These are phyloP conservation scores for Astragalus glycyphyllos DNA, from an alignment of 306 rosid genomes.

Conservation along the genomic window DNA sequence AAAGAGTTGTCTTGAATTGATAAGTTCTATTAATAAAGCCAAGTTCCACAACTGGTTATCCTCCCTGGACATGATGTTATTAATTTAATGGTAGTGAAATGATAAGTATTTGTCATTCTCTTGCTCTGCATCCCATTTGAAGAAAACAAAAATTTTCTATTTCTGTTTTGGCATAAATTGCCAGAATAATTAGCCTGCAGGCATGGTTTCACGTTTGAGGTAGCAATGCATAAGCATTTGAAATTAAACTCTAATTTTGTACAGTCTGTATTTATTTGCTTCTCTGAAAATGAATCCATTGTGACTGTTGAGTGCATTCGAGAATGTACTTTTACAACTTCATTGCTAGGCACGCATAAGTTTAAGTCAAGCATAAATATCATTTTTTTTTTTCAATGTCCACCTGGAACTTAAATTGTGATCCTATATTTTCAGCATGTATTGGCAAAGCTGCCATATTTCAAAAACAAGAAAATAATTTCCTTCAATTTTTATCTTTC, in stretches of 20 bases:
- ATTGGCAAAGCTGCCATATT: slow-evolving; percentile 11
- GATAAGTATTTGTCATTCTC: background rate
- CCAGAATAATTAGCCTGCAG: slow-evolving; percentile 9
- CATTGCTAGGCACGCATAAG: slow-evolving; percentile 2
- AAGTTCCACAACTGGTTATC: slow-evolving; percentile 6
- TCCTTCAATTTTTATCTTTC: slow-evolving; percentile 14
- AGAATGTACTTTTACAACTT: slow-evolving; percentile 16
- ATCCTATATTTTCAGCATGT: slow-evolving; percentile 13
- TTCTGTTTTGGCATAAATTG: slow-evolving; percentile 8
- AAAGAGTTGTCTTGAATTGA: background rate
- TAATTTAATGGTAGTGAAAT: slow-evolving; percentile 2
- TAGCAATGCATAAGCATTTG: background rate
- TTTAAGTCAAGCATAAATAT: background rate
- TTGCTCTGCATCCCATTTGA: slow-evolving; percentile 16
- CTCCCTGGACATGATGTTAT: slow-evolving; percentile 4
- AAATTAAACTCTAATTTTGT: slow-evolving; percentile 17
- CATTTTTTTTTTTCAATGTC: background rate
- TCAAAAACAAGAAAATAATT: background rate
- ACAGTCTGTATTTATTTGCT: slow-evolving; percentile 2
- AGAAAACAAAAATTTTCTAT: background rate
- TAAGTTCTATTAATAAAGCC: slow-evolving; percentile 3
- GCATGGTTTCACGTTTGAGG: background rate
- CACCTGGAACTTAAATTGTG: slow-evolving; percentile 11
- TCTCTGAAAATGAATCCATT: slow-evolving; percentile 11
- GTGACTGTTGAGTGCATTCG: slow-evolving; percentile 12